A percentile compares a stretch with the other conserved stretches of the same genome.
These are phyloP conservation scores for Xylaria acuta DNA, from an alignment of 495 filamentous ascomycete genomes.

Conservation along the genomic window DNA sequence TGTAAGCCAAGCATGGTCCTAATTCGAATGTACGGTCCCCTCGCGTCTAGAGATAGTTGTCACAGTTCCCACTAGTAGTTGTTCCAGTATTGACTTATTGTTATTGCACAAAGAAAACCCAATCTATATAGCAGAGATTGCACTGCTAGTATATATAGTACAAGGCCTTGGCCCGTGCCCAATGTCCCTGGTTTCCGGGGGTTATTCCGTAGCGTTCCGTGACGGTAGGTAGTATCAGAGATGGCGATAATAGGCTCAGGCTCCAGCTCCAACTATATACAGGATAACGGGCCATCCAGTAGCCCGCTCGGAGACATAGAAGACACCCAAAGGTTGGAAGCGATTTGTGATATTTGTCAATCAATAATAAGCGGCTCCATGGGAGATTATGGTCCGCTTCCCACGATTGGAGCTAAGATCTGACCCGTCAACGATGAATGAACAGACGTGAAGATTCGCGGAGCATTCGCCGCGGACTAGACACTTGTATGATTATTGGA, in stretches of 20 bases:
- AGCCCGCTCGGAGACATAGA: background rate
- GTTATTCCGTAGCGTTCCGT: too few relatives aligned
- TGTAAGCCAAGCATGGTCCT: background rate
- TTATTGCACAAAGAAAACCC: too few relatives aligned
- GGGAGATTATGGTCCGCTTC: conserved; percentile 8
- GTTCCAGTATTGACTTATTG: too few relatives aligned
- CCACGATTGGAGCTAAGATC: background rate
- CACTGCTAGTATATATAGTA: too few relatives aligned
- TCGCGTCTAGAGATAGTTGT: background rate
- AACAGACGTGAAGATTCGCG: background rate
- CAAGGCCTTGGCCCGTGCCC: too few relatives aligned
- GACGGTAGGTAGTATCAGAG: too few relatives aligned
- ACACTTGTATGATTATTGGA: background rate
- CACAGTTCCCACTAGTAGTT: too few relatives aligned
- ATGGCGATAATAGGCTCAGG: background rate
- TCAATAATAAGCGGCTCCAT: background rate
- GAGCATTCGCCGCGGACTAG: background rate
- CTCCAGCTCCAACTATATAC: background rate
- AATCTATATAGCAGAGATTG: too few relatives aligned
- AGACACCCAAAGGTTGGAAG: background rate
- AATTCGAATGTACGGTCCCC: background rate
- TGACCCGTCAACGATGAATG: background rate
- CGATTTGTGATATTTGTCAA: background rate
- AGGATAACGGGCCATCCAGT: background rate
- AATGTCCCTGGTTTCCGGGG: too few relatives aligned